Evolutionary conservation across 1,284 basidiomycete species (phyloP).

Genomic region (Austroboletus rostrupii): DNA sequence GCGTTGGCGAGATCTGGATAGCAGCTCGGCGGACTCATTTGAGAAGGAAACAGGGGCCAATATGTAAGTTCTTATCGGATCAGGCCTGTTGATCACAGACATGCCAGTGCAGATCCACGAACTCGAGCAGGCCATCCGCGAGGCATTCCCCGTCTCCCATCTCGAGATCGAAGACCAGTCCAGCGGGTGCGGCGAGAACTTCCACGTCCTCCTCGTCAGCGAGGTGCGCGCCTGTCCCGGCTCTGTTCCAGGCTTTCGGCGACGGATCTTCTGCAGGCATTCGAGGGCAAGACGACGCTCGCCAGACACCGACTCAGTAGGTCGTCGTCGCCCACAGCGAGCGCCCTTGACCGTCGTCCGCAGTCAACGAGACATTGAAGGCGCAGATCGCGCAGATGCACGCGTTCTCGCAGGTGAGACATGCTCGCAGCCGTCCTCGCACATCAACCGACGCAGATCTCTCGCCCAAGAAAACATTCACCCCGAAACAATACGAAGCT

Average conservation of each 20-base stretch:
- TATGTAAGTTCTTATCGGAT: slow-evolving; percentile 12
- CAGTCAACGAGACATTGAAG: slow-evolving; percentile 75
- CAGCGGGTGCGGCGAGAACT: slow-evolving; percentile 75
- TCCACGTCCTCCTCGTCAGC: slow-evolving; percentile 70
- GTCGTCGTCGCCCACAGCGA: slow-evolving; percentile 14
- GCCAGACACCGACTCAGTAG: slow-evolving; percentile 64
- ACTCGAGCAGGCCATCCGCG: slow-evolving; percentile 58
- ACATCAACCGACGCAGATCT: background rate
- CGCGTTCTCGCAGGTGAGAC: slow-evolving; percentile 75
- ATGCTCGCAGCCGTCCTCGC: background rate
- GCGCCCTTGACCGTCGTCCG: background rate
- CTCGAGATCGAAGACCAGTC: slow-evolving; percentile 73
- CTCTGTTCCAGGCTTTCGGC: background rate
- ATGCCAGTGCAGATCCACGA: slow-evolving; percentile 60
- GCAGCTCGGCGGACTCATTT: slow-evolving; percentile 25
- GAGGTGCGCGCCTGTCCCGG: slow-evolving; percentile 41
- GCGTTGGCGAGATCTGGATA: slow-evolving; percentile 31
- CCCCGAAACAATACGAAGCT: slow-evolving; percentile 64
- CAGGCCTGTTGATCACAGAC: background rate
- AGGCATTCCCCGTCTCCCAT: slow-evolving; percentile 55
- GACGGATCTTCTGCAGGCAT: slow-evolving; percentile 42
- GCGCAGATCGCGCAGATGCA: slow-evolving; percentile 73
- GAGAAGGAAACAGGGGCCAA: slow-evolving; percentile 4
- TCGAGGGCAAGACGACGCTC: slow-evolving; percentile 73
- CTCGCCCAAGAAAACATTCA: slow-evolving; percentile 62